Evolutionary conservation across 345 rosid genomes (phyloP).

Genomic region (Atalantia buxifolia): DNA sequence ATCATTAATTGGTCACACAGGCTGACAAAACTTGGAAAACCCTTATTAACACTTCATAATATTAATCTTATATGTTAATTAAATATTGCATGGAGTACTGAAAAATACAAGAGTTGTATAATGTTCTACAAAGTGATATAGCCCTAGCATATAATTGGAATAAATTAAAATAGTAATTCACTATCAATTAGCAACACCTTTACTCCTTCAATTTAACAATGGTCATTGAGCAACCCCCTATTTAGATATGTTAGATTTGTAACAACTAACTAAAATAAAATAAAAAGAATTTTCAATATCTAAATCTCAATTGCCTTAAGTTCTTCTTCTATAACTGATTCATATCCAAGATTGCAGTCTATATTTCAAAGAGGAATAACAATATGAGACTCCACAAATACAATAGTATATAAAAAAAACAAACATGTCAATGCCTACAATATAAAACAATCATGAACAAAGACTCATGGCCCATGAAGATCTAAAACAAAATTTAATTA

Average conservation of each 20-base stretch:
- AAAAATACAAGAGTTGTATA: background rate
- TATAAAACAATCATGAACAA: background rate
- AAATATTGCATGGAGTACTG: too few species aligned
- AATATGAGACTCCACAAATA: constrained; percentile 14
- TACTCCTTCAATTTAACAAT: background rate
- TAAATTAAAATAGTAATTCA: background rate
- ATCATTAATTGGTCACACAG: too few species aligned
- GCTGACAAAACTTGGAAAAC: background rate
- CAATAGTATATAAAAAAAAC: background rate
- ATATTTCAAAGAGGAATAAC: background rate
- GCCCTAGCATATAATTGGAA: background rate
- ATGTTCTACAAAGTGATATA: background rate
- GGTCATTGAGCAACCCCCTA: background rate
- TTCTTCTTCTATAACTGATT: constrained; percentile 65
- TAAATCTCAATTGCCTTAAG: constrained; percentile 61
- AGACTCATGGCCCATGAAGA: background rate
- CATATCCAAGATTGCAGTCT: constrained; percentile 49
- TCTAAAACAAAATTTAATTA: too few species aligned
- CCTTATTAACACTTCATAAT: background rate
- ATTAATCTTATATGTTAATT: too few species aligned
- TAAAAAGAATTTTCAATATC: constrained; percentile 25
- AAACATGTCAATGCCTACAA: background rate
- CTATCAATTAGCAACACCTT: background rate
- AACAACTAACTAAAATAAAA: background rate
- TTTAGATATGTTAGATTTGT: background rate